Percentiles rank a stretch among this genome's conserved stretches.
These are phyloP conservation scores for Colletotrichum costaricense DNA, from an alignment of 2,329 filamentous ascomycete genomes.

Conservation along the genomic window DNA sequence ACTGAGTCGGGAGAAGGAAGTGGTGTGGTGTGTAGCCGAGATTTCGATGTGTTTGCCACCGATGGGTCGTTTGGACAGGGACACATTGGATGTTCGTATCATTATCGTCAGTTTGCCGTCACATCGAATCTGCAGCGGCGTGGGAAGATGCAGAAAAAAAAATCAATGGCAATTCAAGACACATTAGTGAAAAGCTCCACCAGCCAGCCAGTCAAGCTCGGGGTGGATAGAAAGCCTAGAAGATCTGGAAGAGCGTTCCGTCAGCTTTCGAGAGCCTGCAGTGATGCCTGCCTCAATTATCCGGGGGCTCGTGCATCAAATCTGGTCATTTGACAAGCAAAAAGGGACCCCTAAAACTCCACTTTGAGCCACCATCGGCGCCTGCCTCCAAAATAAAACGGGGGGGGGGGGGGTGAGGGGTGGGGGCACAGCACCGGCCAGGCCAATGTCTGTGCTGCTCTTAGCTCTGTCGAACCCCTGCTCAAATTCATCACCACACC, in stretches of 20 bases:
- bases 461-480: background rate
- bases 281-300: no score
- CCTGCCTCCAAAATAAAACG: conserved; percentile 3
- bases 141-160: background rate
- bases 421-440: conserved; percentile 5
- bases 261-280: no score
- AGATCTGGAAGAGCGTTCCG: background rate
- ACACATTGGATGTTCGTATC: background rate
- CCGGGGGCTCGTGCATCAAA: conserved; percentile 4
- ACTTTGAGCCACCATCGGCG: conserved; percentile 12
- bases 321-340: conserved; percentile 31
- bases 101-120: background rate
- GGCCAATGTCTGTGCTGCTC: background rate
- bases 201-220: background rate
- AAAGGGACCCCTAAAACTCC: conserved; percentile 27
- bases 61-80: background rate
- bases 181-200: background rate
- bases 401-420: background rate
- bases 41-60: background rate
- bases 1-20: background rate
- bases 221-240: background rate
- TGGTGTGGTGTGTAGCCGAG: background rate
- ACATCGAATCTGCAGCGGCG: background rate
- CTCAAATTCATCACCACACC: background rate
- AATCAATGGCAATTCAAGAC: background rate